Evolutionary conservation across 495 filamentous ascomycete species (phyloP).

Genomic region (Melanomma pulvis-pyrius): DNA sequence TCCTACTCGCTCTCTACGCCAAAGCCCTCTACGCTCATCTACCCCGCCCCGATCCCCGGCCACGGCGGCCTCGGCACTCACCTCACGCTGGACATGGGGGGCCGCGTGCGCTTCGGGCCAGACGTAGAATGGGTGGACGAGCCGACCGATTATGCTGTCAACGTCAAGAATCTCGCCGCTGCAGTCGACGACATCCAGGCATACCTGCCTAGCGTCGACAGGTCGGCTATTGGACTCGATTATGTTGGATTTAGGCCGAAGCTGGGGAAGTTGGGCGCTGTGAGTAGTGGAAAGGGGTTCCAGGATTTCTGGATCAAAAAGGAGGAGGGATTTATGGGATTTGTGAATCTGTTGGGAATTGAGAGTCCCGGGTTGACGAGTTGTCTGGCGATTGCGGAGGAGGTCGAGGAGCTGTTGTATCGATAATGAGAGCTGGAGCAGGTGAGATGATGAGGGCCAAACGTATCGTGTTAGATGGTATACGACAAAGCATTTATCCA

Average conservation of each 20-base stretch:
- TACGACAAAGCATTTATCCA: no score
- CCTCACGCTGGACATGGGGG: constrained; percentile 85
- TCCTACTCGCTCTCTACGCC: constrained; percentile 71
- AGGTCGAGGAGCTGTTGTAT: constrained; percentile 77
- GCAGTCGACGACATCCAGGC: constrained; percentile 73
- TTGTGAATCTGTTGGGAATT: constrained; percentile 89
- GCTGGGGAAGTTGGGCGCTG: constrained; percentile 62
- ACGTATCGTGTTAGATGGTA: no score
- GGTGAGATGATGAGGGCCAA: no score
- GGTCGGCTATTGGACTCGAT: constrained; percentile 69
- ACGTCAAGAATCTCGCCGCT: constrained; percentile 59
- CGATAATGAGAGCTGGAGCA: no score
- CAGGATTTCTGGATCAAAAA: constrained; percentile 82
- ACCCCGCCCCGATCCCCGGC: constrained; percentile 80
- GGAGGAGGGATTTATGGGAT: constrained; percentile 83
- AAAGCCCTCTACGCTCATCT: constrained; percentile 73
- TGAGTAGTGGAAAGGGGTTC: constrained; percentile 63
- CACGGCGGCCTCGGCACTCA: constrained; percentile 88
- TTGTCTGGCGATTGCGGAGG: constrained; percentile 83
- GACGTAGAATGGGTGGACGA: constrained; percentile 91
- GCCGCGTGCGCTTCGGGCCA: constrained; percentile 86
- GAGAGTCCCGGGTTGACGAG: constrained; percentile 95
- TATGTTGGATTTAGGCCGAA: constrained; percentile 94
- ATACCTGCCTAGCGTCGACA: constrained; percentile 76
- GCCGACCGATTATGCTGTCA: constrained; percentile 60